These are phyloP conservation scores for Cladosporium sp. DNA, from an alignment of 2,329 filamentous ascomycete species.

Conservation along the genomic window DNA sequence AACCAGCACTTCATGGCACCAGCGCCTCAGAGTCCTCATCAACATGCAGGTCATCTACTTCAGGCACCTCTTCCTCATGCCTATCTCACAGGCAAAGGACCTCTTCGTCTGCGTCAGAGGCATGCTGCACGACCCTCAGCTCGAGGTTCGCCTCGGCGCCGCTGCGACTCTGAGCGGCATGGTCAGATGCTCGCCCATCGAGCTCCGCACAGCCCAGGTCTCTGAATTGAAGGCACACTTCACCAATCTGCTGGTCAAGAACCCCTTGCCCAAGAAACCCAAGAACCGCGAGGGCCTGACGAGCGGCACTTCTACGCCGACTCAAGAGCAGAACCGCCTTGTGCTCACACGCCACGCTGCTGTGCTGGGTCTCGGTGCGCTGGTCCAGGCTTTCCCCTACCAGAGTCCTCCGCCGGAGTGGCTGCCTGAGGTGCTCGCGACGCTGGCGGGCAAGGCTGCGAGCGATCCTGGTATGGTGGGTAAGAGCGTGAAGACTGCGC, in stretches of 20 bases:
- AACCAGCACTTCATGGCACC: constrained; percentile 83
- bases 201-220: constrained; percentile 73
- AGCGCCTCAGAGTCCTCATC: constrained; percentile 86
- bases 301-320: constrained; percentile 55
- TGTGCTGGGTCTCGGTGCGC: constrained; percentile 79
- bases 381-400: constrained; percentile 95
- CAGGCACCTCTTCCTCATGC: constrained; percentile 84
- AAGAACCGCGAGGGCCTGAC: constrained; percentile 30
- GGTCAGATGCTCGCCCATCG: constrained; percentile 87
- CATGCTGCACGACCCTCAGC: constrained; percentile 87
- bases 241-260: constrained; percentile 67
- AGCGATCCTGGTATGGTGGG: constrained; percentile 87
- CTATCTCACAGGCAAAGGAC: constrained; percentile 64
- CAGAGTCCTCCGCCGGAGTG: constrained; percentile 83
- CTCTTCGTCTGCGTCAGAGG: constrained; percentile 90
- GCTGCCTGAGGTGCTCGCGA: constrained; percentile 89
- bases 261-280: constrained; percentile 73
- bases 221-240: constrained; percentile 70
- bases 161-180: constrained; percentile 90
- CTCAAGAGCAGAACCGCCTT: constrained; percentile 66
- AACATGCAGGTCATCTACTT: constrained; percentile 99
- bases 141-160: constrained; percentile 91
- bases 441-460: constrained; percentile 75
- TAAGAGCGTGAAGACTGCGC: constrained; percentile 86
- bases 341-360: constrained; percentile 81